phyloP scores from a whole-genome alignment of 352 stramenopile genomes.

The Elongisporangium undulatum region DNA sequence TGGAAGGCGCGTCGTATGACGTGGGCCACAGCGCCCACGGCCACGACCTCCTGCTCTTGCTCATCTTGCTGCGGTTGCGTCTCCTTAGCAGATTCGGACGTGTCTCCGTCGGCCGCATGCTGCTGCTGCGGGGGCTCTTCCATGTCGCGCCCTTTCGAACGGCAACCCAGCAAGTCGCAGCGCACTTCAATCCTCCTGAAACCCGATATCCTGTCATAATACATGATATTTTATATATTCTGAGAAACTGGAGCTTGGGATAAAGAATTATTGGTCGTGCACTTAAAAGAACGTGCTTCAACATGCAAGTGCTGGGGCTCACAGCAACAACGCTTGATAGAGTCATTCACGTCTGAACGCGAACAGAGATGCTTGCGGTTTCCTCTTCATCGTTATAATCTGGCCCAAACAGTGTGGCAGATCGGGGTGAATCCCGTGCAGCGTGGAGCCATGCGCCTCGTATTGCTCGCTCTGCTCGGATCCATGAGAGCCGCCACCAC shows the following conservation, averaged over 20 bases:
- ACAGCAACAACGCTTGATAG: no score
- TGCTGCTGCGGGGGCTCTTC: slow-evolving; percentile 6
- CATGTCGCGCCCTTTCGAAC: slow-evolving; percentile 4
- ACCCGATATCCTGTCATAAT: background rate
- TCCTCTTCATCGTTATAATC: slow-evolving; percentile 16
- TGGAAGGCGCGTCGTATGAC: slow-evolving; percentile 73
- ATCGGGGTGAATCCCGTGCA: slow-evolving; percentile 22
- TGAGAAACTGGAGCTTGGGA: no score
- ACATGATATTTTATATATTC: background rate
- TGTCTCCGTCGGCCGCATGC: slow-evolving; percentile 10
- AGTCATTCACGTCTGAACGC: no score
- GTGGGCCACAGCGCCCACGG: slow-evolving; percentile 64
- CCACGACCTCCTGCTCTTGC: slow-evolving; percentile 56
- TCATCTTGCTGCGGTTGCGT: slow-evolving; percentile 9
- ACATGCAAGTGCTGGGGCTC: no score
- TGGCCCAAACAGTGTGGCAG: slow-evolving; percentile 16
- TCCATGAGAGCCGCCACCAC: slow-evolving; percentile 24
- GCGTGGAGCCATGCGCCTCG: slow-evolving; percentile 25
- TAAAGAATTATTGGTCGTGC: no score
- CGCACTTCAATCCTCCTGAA: background rate
- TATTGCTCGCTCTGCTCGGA: slow-evolving; percentile 28
- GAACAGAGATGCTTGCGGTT: no score
- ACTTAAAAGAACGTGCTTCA: no score
- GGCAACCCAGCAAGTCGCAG: background rate
- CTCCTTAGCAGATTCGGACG: background rate